Evolutionary conservation across 805 yeast species (phyloP), one percentile per base, ranked within the genome.

Genomic region (Candida parachauliodes): DNA sequence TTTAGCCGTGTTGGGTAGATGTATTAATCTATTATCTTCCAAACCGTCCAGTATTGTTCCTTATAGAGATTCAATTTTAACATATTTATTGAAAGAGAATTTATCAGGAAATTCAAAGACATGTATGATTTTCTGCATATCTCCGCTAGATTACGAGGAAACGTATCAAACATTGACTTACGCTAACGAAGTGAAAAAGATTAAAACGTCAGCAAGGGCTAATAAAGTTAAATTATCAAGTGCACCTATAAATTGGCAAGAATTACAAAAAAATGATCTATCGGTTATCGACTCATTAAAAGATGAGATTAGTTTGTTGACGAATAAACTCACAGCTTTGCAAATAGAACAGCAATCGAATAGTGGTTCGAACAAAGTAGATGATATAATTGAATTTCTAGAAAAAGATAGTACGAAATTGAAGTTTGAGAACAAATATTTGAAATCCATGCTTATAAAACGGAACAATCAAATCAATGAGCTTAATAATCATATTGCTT

Each of bases 31-130:
- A 2, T 52, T 74, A 18, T 59, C 77, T 3, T 77, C 83, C 2
- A 70, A 70, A 12, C 44, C 48, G 10, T 36, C 40, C 6, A 52
- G 63, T 5, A 57, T 77, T 11, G 71, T 80, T 1, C 91, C 91
- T 0, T 83, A 81, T 49, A 65, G 95, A 44, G 95, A 86, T 47
- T 83, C 94, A 0, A 67, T 72, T 0, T 61, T 86, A 37, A 86
- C 95, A 0, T 82, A 89, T 77, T 61, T 86, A 2, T 63, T 86
- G 44, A 81, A 80, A 50, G 91, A 84, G 47, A 79, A 77, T 42
- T 61, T 87, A 25, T 88, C 93, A 1, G 96, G 96, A 1, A 83
- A 84, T 51, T 81, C 93, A n/a, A 84, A 83, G 51, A 88, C 95
- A 0, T 81, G 82, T 1, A 78, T 88, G 83, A 74, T 88, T n/a